Conservation (phyloP, 2,329 filamentous ascomycete genomes). For the Macroventuria anomochaeta region DNA sequence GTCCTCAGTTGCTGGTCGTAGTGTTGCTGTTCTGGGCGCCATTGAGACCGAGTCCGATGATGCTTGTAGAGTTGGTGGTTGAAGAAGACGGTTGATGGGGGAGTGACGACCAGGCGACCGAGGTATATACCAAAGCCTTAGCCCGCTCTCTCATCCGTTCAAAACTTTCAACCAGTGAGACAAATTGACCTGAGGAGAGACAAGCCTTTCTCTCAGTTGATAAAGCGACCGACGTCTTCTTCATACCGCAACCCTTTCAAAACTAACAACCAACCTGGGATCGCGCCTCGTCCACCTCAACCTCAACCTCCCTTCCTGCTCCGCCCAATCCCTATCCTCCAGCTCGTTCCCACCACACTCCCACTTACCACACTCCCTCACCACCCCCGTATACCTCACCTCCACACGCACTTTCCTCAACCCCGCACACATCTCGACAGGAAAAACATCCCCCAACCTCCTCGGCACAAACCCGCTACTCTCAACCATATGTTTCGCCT, state of each 20-base stretch:
- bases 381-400: neutral
- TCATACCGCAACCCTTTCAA: constrained; percentile 7
- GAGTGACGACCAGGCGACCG: neutral
- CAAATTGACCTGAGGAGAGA: too few species aligned
- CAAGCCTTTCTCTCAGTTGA: too few species aligned
- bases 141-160: too few species aligned
- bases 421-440: constrained; percentile 1
- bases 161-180: too few species aligned
- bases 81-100: too few species aligned
- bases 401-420: constrained; percentile 1
- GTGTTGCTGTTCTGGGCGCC: neutral
- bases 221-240: too few species aligned
- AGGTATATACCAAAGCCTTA: too few species aligned
- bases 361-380: constrained; percentile 10
- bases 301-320: constrained; percentile 10
- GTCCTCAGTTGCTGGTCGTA: neutral
- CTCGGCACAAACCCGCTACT: constrained; percentile 8
- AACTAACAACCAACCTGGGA: neutral
- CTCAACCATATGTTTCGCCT: constrained; percentile 14
- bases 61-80: too few species aligned
- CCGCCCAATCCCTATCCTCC: constrained; percentile 5
- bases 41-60: too few species aligned
- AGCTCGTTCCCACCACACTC: constrained; percentile 1
- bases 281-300: neutral
- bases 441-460: constrained; percentile 10